Evolutionary conservation across 495 filamentous ascomycete genomes (phyloP), one percentile per base, ranked within the genome.

Genomic region (Stereocaulon alpinum): DNA sequence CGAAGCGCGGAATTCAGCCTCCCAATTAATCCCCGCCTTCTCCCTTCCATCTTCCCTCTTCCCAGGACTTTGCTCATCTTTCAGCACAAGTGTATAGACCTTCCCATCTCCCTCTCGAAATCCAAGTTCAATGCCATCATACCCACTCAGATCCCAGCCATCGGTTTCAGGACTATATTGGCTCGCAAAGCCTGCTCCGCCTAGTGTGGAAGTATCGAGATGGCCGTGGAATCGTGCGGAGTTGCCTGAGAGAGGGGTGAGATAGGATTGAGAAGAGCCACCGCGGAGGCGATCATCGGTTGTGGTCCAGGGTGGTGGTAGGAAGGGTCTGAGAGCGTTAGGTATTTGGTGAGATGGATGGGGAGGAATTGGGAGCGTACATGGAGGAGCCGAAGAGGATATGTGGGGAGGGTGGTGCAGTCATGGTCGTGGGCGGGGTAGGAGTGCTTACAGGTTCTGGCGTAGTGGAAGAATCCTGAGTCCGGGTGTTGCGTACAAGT

Each of bases 101-200:
- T 86, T 88, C 17, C 72, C 73, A 34, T 77, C 74, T 34, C 69
- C 61, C 18, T 61, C 54, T 5, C 61, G 60, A 18, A 78, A 60
- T 6, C 62, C 47, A 2, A 82, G 10, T 60, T 80, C 76, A 0
- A 88, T 55, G 0, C 84, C 84, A 27, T 81, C 73, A 56, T 80
- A 83, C 15, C 41, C 62, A 7, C 75, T 72, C 9, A 88, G 66
- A 63, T 88, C 74, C 81, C 83, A 86, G 4, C 47, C 66, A 6
- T 65, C 58, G 0, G 71, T 67, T 15, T 75, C 73, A 56, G 62
- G 43, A 40, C 12, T 88, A 29, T 86, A 80, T 63, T 91, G 87
- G 0, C 80, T 85, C 1, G 89, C 88, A 67, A 94, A 95, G 5
- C 89, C 90, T 1, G 90, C 88, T 11, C 87, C 87, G 14, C 87